Conservation (phyloP, 148 eudicot species). For the Cornus florida region DNA sequence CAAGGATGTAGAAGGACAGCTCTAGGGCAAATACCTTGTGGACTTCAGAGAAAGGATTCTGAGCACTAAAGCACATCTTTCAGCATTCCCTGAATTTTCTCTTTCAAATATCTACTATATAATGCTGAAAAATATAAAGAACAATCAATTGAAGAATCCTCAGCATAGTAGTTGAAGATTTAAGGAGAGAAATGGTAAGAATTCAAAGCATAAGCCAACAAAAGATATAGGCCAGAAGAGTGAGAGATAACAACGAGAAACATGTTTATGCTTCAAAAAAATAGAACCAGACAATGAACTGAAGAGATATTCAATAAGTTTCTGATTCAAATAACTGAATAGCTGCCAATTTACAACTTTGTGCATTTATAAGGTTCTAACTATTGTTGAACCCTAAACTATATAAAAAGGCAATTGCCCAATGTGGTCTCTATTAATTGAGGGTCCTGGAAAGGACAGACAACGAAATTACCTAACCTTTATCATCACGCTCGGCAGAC, state of each 20-base stretch:
- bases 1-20: constrained; percentile 18
- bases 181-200: neutral
- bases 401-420: neutral
- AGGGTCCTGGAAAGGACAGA: too few relatives aligned
- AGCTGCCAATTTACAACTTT: neutral
- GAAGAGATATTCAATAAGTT: neutral
- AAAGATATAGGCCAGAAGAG: neutral
- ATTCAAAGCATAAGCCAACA: neutral
- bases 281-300: neutral
- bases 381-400: neutral
- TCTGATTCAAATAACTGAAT: neutral
- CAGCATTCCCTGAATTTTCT: constrained; percentile 48
- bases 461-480: too few relatives aligned
- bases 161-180: neutral
- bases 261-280: neutral
- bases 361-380: neutral
- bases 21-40: constrained; percentile 10
- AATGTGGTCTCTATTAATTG: too few relatives aligned
- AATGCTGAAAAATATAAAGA: constrained; percentile 14
- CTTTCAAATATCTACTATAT: constrained; percentile 1
- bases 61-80: constrained; percentile 37
- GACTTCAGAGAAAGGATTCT: constrained; percentile 19
- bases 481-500: too few relatives aligned
- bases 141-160: constrained; percentile 8
- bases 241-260: neutral